Percentiles rank a stretch among this genome's conserved stretches.
Conservation (phyloP, 2,329 filamentous ascomycete genomes). For the Clonostachys rosea region DNA sequence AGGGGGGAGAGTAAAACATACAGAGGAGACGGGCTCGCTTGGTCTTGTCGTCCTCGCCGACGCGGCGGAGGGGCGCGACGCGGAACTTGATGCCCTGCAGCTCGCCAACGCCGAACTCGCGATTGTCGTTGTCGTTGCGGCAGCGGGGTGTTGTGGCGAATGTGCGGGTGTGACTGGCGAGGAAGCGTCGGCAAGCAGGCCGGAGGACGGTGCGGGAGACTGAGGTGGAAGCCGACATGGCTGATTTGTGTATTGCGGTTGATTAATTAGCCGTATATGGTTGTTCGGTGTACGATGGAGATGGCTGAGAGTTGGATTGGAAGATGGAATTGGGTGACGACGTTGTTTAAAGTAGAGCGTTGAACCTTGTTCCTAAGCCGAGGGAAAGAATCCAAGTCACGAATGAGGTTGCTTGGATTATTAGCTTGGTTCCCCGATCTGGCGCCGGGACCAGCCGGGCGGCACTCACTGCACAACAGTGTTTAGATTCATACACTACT, state of each 20-base stretch:
- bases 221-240: constrained; percentile 6
- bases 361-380: too few relatives aligned
- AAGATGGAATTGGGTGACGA: neutral
- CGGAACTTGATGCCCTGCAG: constrained; percentile 82
- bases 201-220: constrained; percentile 9
- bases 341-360: neutral
- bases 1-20: constrained; percentile 31
- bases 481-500: too few relatives aligned
- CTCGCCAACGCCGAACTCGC: constrained; percentile 77
- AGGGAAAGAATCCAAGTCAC: too few relatives aligned
- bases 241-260: neutral
- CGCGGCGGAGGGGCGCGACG: constrained; percentile 82
- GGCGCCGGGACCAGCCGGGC: too few relatives aligned
- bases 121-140: constrained; percentile 9
- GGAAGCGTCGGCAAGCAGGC: neutral
- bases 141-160: constrained; percentile 2
- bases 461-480: too few relatives aligned
- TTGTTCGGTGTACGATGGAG: neutral
- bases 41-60: constrained; percentile 78
- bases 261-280: neutral
- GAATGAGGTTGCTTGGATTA: too few relatives aligned
- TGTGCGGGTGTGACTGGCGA: neutral
- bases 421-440: too few relatives aligned
- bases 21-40: constrained; percentile 80
- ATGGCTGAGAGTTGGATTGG: neutral